Percentiles rank a stretch among this genome's conserved stretches.
Conservation (phyloP, 768 basidiomycete genomes). For the Mycena pura region DNA sequence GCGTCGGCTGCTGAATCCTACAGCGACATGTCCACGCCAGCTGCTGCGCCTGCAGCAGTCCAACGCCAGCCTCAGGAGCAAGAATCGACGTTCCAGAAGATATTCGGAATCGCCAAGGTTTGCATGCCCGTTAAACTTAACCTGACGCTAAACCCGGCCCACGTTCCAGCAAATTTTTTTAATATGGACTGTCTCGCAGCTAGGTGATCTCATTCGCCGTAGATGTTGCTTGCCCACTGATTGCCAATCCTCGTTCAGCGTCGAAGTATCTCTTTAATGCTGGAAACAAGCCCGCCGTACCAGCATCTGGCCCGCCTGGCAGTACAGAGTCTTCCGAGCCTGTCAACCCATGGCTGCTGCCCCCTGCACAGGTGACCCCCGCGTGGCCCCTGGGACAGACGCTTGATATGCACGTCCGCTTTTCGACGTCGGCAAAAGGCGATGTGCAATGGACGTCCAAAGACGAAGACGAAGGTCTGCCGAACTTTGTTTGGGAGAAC, state of each 20-base stretch:
- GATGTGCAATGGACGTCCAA: conserved; percentile 66
- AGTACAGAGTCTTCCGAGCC: conserved; percentile 33
- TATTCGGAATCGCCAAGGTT: conserved; percentile 23
- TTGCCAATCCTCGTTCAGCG: conserved; percentile 42
- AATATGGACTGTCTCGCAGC: conserved; percentile 68
- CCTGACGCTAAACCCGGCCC: not conserved
- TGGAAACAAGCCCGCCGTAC: conserved; percentile 36
- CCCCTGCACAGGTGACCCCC: conserved; percentile 59
- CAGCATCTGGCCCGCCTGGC: conserved; percentile 9
- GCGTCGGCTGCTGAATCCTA: not conserved
- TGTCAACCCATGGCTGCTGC: conserved; percentile 54
- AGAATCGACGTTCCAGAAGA: conserved; percentile 19
- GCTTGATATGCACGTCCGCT: conserved; percentile 74
- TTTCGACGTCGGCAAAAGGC: conserved; percentile 69
- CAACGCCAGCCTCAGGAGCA: conserved; percentile 7
- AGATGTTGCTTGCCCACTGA: conserved; percentile 18
- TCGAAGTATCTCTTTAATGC: conserved; percentile 50
- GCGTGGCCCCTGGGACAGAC: conserved; percentile 68
- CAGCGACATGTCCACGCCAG: conserved; percentile 18
- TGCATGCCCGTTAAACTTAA: not conserved
- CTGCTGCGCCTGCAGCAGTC: conserved; percentile 21
- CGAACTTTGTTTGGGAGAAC: conserved; percentile 78
- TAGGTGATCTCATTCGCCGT: conserved; percentile 32
- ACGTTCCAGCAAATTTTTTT: conserved; percentile 67
- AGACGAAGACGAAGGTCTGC: conserved; percentile 58